phyloP scores from a whole-genome alignment of 2,329 filamentous ascomycete species.

The Ceratocystis cacaofunesta region DNA sequence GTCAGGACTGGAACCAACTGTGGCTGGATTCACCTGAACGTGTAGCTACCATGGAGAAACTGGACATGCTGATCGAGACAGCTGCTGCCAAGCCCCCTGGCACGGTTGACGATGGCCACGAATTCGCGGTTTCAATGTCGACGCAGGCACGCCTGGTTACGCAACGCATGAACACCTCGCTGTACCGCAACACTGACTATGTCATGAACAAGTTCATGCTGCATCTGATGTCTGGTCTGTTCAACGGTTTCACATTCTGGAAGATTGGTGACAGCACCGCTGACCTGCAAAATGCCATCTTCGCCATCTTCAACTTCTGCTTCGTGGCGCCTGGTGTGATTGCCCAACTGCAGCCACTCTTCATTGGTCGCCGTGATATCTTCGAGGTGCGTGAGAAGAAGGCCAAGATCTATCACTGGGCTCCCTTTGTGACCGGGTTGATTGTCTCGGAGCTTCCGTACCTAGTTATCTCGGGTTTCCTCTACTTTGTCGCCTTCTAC shows the following conservation, averaged over 20 bases:
- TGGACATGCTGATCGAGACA: conserved; percentile 45
- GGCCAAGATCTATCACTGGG: conserved; percentile 46
- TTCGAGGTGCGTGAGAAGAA: conserved; percentile 46
- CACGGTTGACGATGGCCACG: conserved; percentile 38
- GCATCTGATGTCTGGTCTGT: conserved; percentile 39
- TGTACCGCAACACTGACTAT: conserved; percentile 55
- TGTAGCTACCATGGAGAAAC: conserved; percentile 40
- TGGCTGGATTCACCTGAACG: conserved; percentile 53
- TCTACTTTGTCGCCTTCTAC: conserved; percentile 48
- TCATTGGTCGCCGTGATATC: conserved; percentile 40
- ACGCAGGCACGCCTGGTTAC: conserved; percentile 51
- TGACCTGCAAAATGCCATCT: conserved; percentile 40
- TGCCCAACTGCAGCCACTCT: conserved; percentile 44
- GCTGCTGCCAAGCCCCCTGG: conserved; percentile 33
- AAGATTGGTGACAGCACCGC: conserved; percentile 36
- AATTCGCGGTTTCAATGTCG: conserved; percentile 56
- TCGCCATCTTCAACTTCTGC: conserved; percentile 48
- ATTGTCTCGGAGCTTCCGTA: conserved; percentile 59
- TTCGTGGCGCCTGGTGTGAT: conserved; percentile 45
- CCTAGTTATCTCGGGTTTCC: conserved; percentile 45
- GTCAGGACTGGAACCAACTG: conserved; percentile 50
- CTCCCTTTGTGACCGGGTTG: conserved; percentile 50
- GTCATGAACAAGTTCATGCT: conserved; percentile 47
- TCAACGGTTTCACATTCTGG: conserved; percentile 50
- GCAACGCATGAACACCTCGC: conserved; percentile 43